Evolutionary conservation across 345 rosid genomes (phyloP).

Genomic region (Nasturtium officinale): DNA sequence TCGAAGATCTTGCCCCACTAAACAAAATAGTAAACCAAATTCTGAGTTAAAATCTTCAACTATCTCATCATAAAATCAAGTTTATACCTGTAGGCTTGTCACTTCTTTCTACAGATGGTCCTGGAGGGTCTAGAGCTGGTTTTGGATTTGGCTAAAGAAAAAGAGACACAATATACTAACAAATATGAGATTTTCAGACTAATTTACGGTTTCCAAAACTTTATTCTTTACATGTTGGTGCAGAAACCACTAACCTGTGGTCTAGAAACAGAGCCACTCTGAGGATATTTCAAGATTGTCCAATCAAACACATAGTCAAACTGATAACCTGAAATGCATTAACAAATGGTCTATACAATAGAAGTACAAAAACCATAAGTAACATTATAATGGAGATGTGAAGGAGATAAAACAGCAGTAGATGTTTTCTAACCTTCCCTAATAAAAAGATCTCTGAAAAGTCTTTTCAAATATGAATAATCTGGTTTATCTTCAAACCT

Average conservation of each 20-base stretch:
- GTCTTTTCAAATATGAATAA: slow-evolving; percentile 89
- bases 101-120: slow-evolving; percentile 62
- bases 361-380: neutral
- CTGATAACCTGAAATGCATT: slow-evolving; percentile 71
- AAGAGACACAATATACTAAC: neutral
- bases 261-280: slow-evolving; percentile 75
- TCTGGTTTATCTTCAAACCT: slow-evolving; percentile 98
- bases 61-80: neutral
- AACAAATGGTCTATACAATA: neutral
- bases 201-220: neutral
- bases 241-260: slow-evolving; percentile 54
- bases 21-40: slow-evolving; percentile 20
- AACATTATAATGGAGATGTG: neutral
- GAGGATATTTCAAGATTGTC: slow-evolving; percentile 90
- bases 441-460: slow-evolving; percentile 86
- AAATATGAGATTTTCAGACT: slow-evolving; percentile 14
- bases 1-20: slow-evolving; percentile 79
- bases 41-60: neutral
- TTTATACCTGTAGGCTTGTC: slow-evolving; percentile 76
- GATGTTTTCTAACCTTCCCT: slow-evolving; percentile 66
- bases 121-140: slow-evolving; percentile 55
- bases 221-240: neutral
- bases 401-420: neutral
- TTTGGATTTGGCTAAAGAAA: slow-evolving; percentile 54
- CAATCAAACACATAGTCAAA: slow-evolving; percentile 95